Evolutionary conservation across 2,329 filamentous ascomycete genomes (phyloP).

Genomic region (Apiospora kogelbergensis): DNA sequence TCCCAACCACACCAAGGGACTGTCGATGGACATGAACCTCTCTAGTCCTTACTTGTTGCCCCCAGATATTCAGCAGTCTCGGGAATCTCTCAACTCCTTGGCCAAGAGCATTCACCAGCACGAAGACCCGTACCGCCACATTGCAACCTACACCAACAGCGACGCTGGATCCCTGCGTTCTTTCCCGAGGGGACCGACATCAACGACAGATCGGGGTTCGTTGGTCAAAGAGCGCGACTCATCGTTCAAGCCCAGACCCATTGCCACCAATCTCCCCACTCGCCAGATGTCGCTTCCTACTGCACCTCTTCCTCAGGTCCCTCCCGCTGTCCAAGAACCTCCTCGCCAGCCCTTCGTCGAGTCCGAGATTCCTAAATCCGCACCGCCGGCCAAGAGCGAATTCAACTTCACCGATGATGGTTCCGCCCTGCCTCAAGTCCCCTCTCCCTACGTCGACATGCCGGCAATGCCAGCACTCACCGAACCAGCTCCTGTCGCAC

Average conservation of each 20-base stretch:
- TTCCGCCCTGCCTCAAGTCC: slow-evolving; percentile 19
- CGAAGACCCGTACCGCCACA: slow-evolving; percentile 81
- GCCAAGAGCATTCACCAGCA: slow-evolving; percentile 71
- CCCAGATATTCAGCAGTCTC: slow-evolving; percentile 73
- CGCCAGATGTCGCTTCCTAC: slow-evolving; percentile 48
- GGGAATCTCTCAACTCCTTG: slow-evolving; percentile 83
- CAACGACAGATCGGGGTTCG: slow-evolving; percentile 37
- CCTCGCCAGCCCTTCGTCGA: slow-evolving; percentile 16
- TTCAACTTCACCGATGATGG: slow-evolving; percentile 38
- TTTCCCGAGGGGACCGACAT: slow-evolving; percentile 26
- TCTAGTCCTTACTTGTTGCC: slow-evolving; percentile 93
- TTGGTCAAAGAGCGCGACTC: slow-evolving; percentile 30
- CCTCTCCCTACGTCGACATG: slow-evolving; percentile 26
- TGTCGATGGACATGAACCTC: slow-evolving; percentile 74
- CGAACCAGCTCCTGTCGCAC: slow-evolving; percentile 36
- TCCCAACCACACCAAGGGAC: slow-evolving; percentile 47
- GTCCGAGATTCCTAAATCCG: slow-evolving; percentile 10
- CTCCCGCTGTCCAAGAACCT: slow-evolving; percentile 25
- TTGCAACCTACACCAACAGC: slow-evolving; percentile 55
- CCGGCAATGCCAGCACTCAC: slow-evolving; percentile 37
- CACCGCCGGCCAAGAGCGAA: slow-evolving; percentile 27
- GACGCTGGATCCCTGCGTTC: slow-evolving; percentile 59
- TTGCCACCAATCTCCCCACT: slow-evolving; percentile 21
- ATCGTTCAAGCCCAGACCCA: slow-evolving; percentile 1
- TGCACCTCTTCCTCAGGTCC: slow-evolving; percentile 28